Base-by-base conservation (phyloP, 169 alveolate species). In the Plasmodium sp. region DNA sequence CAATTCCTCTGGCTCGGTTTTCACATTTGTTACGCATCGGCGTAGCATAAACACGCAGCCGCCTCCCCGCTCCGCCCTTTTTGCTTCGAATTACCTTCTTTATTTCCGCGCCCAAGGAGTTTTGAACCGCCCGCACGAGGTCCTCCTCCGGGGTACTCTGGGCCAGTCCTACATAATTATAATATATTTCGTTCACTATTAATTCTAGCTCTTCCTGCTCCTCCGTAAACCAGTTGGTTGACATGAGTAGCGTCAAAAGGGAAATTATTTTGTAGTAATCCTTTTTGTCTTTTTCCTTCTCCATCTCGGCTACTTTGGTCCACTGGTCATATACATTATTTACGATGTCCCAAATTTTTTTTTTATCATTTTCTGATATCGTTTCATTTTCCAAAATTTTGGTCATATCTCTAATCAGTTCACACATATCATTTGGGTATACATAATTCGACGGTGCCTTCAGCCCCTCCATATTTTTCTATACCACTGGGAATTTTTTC, bases 381-480 rank as follows among this genome's bases (percentile, higher is more conserved):
- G 58, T 39, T 84, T 84, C 77, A 22, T 72, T 84, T 33, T 84
- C 93, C 51, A 84, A 71, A 12, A 84, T 18, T 34, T 72, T 73
- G 31, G 75, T 84, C 54, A 84, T n/a, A 12, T 67, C 33, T 54
- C 83, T 72, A 72, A 84, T 84, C 22, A 84, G 75, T 84, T 48
- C 75, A 84, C 93, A 71, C 93, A 84, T 84, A 84, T 84, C 93
- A 71, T 67, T 84, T 36, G 93, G 93, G 54, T 84, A 84, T 16
- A 84, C 83, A 84, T 84, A 84, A 22, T 67, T 72, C 12, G 93
- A 84, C 75, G 93, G 31, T 16, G 27, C 9, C 45, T 73, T 84
- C 34, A 84, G 22, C 31, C 77, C 34, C 58, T 36, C 93, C 93
- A 84, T 84, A 18, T 71, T 84, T 81, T 45, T 16, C 41, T 41